Base-by-base conservation (phyloP, 2,329 filamentous ascomycete genomes). In the Penicillium sp. region DNA sequence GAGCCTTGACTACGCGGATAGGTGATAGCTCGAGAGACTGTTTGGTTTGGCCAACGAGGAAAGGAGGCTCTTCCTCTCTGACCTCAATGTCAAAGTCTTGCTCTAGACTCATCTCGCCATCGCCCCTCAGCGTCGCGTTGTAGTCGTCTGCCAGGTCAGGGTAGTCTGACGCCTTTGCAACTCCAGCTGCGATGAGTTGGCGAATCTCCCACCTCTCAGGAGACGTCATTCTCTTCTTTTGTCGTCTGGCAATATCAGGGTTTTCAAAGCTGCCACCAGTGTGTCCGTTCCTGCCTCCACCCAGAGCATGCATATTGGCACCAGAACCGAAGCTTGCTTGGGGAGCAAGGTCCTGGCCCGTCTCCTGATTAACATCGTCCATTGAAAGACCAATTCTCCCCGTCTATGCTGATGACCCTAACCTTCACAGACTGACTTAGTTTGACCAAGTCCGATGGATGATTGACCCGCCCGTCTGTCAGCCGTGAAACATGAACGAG, bases 1-100 rank as follows among this genome's bases (percentile, higher is more conserved):
- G 94, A 1, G 93, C 93, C 69, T 97, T 97, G 59, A 98, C 88
- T 18, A 98, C 90, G 54, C 94, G 81, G 52, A 98, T 98, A 0
- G 93, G 93, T 1, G 90, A 96, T 3, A 98, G 73, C 62, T 98
- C 93, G 7, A 98, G 76, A 8, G 89, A 95, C 64, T 95, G 90
- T 64, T 96, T 96, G 0, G 93, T 98, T 67, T 98, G 94, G 4
- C 93, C 93, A 13, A 88, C 87, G 52, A 98, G 70, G 74, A 98
- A 98, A 0, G 93, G 93, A 0, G 93, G 94, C 62, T 98, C 93
- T 60, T 98, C 93, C 52, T 98, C 93, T 56, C 85, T 81, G 24
- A 98, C 87, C 68, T 98, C 93, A 53, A 98, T 98, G 60, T 98
- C 93, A 4, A 98, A 82, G 63, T 98, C 93, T 68, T 96, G 88